Evolutionary conservation across 805 yeast genomes (phyloP), one percentile per base, ranked within the genome.

Genomic region (Diddensiella santjacobensis): DNA sequence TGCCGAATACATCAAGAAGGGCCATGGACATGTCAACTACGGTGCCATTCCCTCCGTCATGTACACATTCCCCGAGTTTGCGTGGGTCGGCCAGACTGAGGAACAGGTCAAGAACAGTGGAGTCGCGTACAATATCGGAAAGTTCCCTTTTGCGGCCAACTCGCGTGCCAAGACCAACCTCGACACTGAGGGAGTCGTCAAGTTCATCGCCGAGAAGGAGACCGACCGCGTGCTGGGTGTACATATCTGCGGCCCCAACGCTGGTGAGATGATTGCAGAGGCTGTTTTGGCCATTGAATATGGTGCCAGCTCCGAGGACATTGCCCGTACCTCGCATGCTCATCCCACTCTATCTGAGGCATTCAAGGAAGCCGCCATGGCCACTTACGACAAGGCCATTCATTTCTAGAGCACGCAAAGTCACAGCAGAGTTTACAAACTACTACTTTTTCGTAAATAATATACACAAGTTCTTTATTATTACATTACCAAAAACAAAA

Each of bases 231-330:
- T 93, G 40, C 75, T 93, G 58, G 99, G 99, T 70, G 89, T 86
- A 53, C 99, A 93, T 75, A 91, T 93, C 68, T 84, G 90, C 59
- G 99, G 99, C 61, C 86, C 99, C 59, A 90, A 87, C 66, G 99
- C 99, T 51, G 99, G 99, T 73, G 99, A 93, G 78, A 87, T 93
- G 96, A 93, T 93, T 68, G 98, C 95, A 58, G 99, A 95, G 77
- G 97, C 89, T 55, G 95, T 96, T 58, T 79, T 93, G 67, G 99
- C 99, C 40, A 70, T 93, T 55, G 99, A 93, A 75, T 93, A 93
- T 73, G 99, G 99, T 70, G 99, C 99, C 48, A 84, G 95, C 45
- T 87, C 96, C 45, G 99, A 93, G 75, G 99, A 93, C 67, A 78
- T 93, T 62, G 95, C 97, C 54, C 86, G 99, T 75, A 87, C 88